Evolutionary conservation across 371 early-diverging fungal species (phyloP).

Genomic region (Mucor indicus): DNA sequence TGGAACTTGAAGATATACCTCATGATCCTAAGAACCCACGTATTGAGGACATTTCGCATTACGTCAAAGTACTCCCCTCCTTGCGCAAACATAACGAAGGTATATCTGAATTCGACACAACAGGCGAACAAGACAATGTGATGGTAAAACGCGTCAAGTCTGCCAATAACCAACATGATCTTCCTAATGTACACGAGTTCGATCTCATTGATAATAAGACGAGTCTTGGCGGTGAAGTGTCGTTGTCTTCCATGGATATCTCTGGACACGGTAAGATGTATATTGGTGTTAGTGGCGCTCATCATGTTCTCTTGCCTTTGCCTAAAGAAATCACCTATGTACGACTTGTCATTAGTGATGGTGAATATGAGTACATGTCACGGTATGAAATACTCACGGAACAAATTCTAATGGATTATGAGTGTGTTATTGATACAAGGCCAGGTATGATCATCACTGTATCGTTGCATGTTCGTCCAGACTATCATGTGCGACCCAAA

Average conservation of each 20-base stretch:
- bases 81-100: no score
- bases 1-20: conserved; percentile 4
- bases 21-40: conserved; percentile 14
- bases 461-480: conserved; percentile 44
- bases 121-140: no score
- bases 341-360: conserved; percentile 37
- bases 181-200: no score
- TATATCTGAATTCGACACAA: no score
- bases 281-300: conserved; percentile 29
- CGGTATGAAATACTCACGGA: conserved; percentile 30
- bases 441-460: conserved; percentile 46
- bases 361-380: conserved; percentile 37
- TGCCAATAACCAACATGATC: no score
- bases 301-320: conserved; percentile 26
- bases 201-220: no score
- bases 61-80: conserved; percentile 17
- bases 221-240: no score
- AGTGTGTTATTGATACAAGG: conserved; percentile 36
- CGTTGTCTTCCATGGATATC: no score
- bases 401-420: conserved; percentile 39
- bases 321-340: conserved; percentile 39
- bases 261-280: conserved; percentile 35
- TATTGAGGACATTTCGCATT: conserved; percentile 23
- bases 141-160: no score
- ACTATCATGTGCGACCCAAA: conserved; percentile 38